Base-by-base conservation (phyloP, 768 basidiomycete genomes). In the Inosperma sp. region DNA sequence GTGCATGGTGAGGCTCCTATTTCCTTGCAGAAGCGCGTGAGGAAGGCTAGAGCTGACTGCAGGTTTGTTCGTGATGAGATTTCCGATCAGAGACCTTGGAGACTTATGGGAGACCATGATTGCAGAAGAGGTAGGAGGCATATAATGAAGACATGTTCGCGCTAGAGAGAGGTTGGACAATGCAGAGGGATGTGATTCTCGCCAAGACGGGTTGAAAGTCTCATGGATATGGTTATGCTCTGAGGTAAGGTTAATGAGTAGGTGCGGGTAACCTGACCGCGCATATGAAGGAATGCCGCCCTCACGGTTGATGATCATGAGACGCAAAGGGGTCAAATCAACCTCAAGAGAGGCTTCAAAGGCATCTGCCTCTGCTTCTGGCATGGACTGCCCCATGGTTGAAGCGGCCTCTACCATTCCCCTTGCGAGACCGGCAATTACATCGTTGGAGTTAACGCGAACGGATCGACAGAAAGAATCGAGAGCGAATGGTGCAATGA, bases 281-380 rank as follows among this genome's bases (percentile, higher is more conserved):
- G 96, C 96, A 65, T 97, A 98, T 0, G 96, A 98, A 17, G 96
- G 96, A 3, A 98, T 86, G 12, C 96, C 96, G 19, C 96, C 96
- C 68, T 95, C 91, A 16, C 87, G 81, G 66, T 93, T 95, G 68
- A 99, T 97, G 67, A 98, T 87, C 88, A 99, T 94, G 52, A 99
- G 79, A 23, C 96, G 88, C 48, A 97, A 73, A 1, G 96, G 96
- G 3, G 93, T 94, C 51, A 99, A 80, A 68, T 98, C 90, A 4
- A 78, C 70, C 26, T 84, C 80, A 25, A 75, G 73, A 0, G 76
- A 74, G 49, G 67, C 65, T 27, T 74, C 71, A 10, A 62, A 62
- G 46, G 59, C 58, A 21, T 66, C 62, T 29, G 72, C 66, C 35
- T 71, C 65, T 13, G 70, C 58, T n/a, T 68, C 63, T 9, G 58